A percentile compares a stretch with the other conserved stretches of the same genome.
phyloP scores from a whole-genome alignment of 2,329 filamentous ascomycete genomes.

The Chaetomiaceae sp. region DNA sequence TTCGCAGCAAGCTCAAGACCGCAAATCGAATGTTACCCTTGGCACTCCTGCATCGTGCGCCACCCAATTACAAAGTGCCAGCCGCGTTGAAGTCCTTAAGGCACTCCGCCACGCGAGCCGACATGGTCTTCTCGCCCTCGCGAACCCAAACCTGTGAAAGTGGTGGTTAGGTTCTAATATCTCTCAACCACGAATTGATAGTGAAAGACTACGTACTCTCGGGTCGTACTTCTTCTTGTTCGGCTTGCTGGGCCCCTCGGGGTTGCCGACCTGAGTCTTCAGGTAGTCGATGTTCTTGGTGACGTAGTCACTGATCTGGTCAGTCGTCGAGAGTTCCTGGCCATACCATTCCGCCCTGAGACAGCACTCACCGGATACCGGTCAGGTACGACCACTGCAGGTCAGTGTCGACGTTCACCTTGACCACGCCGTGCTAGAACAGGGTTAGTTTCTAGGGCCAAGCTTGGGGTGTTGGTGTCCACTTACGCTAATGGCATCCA shows the following conservation, averaged over 20 bases:
- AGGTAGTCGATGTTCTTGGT: constrained; percentile 94
- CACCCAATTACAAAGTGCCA: constrained; percentile 60
- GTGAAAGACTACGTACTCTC: constrained; percentile 58
- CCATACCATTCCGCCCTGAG: no score
- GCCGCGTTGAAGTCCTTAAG: constrained; percentile 89
- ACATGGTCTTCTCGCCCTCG: constrained; percentile 97
- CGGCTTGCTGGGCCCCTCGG: constrained; percentile 86
- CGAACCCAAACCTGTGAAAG: constrained; percentile 29
- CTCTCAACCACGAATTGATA: background rate
- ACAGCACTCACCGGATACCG: constrained; percentile 68
- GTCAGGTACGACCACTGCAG: constrained; percentile 90
- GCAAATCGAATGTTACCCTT: no score
- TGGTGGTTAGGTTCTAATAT: no score
- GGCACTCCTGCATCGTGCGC: background rate
- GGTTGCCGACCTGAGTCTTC: constrained; percentile 81
- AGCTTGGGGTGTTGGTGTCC: background rate
- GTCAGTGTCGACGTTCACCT: constrained; percentile 99
- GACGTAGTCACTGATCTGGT: constrained; percentile 67
- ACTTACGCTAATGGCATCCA: constrained; percentile 61
- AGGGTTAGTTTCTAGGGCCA: background rate
- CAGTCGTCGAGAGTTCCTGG: no score
- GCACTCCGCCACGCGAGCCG: constrained; percentile 68
- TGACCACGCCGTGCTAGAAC: constrained; percentile 69
- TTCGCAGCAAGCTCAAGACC: no score
- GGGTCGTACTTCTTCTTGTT: constrained; percentile 97